These are phyloP conservation scores for Leccinum pellstonianum DNA, from an alignment of 768 basidiomycete species.

Conservation along the genomic window DNA sequence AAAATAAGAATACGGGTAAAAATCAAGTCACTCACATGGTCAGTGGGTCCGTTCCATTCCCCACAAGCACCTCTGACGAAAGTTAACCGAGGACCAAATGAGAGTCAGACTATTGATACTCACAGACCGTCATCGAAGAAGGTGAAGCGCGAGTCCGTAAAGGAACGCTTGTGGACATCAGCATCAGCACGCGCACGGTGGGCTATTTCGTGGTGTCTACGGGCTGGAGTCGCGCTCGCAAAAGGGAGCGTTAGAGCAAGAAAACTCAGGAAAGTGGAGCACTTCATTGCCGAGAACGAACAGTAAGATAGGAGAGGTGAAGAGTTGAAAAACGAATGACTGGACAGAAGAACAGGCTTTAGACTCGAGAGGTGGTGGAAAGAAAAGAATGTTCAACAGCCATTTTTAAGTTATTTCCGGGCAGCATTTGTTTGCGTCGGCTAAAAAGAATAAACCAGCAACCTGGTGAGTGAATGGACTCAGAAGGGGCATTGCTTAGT, in stretches of 20 bases:
- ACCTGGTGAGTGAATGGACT: not conserved
- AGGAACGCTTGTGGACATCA: slow-evolving; percentile 34
- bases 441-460: slow-evolving; percentile 6
- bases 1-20: not conserved
- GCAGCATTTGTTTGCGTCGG: slow-evolving; percentile 22
- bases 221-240: slow-evolving; percentile 28
- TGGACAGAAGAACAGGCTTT: slow-evolving; percentile 13
- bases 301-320: not conserved
- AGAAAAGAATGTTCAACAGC: not conserved
- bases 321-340: slow-evolving; percentile 23
- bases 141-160: slow-evolving; percentile 42
- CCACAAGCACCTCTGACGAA: slow-evolving; percentile 56
- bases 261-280: slow-evolving; percentile 34
- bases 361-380: slow-evolving; percentile 3
- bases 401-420: not conserved
- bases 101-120: slow-evolving; percentile 8
- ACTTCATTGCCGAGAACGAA: slow-evolving; percentile 16
- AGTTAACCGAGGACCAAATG: slow-evolving; percentile 1
- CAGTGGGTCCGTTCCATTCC: slow-evolving; percentile 31
- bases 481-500: not conserved
- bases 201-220: slow-evolving; percentile 44
- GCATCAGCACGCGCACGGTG: slow-evolving; percentile 43
- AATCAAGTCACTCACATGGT: slow-evolving; percentile 20
- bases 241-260: slow-evolving; percentile 36
- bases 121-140: slow-evolving; percentile 56